Base-by-base conservation (phyloP, 192 early-diverging fungal genomes). In the Umbelopsis vinacea region DNA sequence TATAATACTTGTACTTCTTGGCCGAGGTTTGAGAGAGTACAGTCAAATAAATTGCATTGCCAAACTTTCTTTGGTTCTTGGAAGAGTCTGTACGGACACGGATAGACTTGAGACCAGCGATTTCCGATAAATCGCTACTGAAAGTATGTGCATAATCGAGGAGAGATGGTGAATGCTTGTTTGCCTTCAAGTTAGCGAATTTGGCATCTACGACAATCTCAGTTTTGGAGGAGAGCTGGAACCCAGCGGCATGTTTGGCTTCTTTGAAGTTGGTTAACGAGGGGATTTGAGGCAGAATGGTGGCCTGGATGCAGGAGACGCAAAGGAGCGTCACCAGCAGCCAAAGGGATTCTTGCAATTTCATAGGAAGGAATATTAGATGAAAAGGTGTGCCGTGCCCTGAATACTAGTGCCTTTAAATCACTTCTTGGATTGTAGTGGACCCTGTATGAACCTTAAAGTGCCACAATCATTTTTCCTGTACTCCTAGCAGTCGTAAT, bases 131-230 rank as follows among this genome's bases (percentile, higher is more conserved):
- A 22, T 68, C 67, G 24, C 26, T 48, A 8, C 38, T 23, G 15
- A 68, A 68, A 8, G 67, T 68, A 9, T 68, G 22, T 3, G 67
- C 67, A 68, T 37, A 68, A 14, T 68, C 67, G 4, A 68, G 45
- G 9, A 68, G 26, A 15, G 67, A 68, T 46, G 67, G 67, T 43
- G 67, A 68, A 12, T 68, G 67, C 10, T 46, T 48, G 43, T 68
- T 26, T 3, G 22, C 9, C 14, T 29, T 46, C 0, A 22, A 21
- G 45, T 37, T 14, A 8, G 67, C 67, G 43, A 15, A 47, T 14
- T 46, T 21, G 3, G 45, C 21, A 24, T 68, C 45, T 6, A 68
- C 67, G 15, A 47, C 37, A 68, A 68, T 68, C 14, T 46, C 22
- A 4, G 67, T 68, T 2, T 29, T 45, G 2, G 45, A 47, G 1